These are phyloP conservation scores for Lolium perenne DNA, from an alignment of 176 grass and related monocot species.

Conservation along the genomic window DNA sequence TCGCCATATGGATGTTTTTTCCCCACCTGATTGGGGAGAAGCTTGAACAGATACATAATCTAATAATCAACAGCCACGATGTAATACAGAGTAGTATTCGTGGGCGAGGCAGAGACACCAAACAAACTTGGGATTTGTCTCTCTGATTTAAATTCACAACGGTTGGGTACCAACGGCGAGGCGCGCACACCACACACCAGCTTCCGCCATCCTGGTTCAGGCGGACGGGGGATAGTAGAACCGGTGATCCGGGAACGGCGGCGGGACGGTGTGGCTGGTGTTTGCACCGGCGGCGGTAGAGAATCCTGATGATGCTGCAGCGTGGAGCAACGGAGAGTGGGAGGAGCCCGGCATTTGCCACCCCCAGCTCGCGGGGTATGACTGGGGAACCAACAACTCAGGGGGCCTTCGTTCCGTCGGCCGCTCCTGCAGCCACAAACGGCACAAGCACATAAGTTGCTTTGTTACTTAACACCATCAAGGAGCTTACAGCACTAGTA, in stretches of 20 bases:
- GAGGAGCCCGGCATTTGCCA: slow-evolving; percentile 70
- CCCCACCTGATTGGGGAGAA: neutral
- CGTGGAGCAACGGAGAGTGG: slow-evolving; percentile 55
- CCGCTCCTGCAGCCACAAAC: slow-evolving; percentile 63
- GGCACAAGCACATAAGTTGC: neutral
- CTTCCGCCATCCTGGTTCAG: slow-evolving; percentile 22
- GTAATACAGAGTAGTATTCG: no score
- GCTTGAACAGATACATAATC: neutral
- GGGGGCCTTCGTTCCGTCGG: slow-evolving; percentile 51
- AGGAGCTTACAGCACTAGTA: no score
- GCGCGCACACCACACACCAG: neutral
- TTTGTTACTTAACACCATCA: neutral
- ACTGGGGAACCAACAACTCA: slow-evolving; percentile 41
- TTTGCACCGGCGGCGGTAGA: slow-evolving; percentile 45
- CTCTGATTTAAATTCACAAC: slow-evolving; percentile 9
- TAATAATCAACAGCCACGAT: no score
- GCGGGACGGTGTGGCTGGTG: neutral
- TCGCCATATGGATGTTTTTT: neutral
- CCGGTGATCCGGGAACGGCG: slow-evolving; percentile 35
- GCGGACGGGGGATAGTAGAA: slow-evolving; percentile 47
- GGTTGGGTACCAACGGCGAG: neutral
- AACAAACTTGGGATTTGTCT: slow-evolving; percentile 13
- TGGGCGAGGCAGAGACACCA: slow-evolving; percentile 1
- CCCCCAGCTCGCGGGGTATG: slow-evolving; percentile 46
- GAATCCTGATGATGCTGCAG: slow-evolving; percentile 99